phyloP scores from a whole-genome alignment of 1,284 basidiomycete species.

The Papiliotrema flavescens region DNA sequence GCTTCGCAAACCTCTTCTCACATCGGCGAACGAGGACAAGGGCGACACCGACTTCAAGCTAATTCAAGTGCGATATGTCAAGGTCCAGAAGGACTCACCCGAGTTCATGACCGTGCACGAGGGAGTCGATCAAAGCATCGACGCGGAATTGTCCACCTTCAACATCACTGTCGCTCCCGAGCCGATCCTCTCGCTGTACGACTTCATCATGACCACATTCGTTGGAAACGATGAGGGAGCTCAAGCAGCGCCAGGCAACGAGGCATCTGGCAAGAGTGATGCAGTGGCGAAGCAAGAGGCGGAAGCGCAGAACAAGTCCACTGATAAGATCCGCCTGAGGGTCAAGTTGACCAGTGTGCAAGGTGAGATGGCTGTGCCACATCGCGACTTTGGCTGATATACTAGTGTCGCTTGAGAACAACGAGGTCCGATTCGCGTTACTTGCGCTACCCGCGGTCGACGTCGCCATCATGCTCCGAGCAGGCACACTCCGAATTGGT shows the following conservation, averaged over 20 bases:
- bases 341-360: constrained; percentile 85
- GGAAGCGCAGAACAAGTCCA: constrained; percentile 13
- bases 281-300: constrained; percentile 9
- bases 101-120: constrained; percentile 81
- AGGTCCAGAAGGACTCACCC: constrained; percentile 79
- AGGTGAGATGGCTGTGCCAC: constrained; percentile 53
- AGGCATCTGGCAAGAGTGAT: constrained; percentile 4
- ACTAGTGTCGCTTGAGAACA: constrained; percentile 79
- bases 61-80: constrained; percentile 75
- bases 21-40: constrained; percentile 59
- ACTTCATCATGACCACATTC: constrained; percentile 98
- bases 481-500: constrained; percentile 72
- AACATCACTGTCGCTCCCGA: constrained; percentile 86
- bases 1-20: constrained; percentile 67
- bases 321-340: constrained; percentile 72
- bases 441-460: constrained; percentile 88
- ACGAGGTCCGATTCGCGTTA: constrained; percentile 70
- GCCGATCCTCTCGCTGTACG: constrained; percentile 86
- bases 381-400: not conserved
- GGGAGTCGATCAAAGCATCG: constrained; percentile 82
- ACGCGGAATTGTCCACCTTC: constrained; percentile 88
- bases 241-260: constrained; percentile 25
- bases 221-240: constrained; percentile 56
- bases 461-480: constrained; percentile 72
- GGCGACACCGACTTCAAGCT: constrained; percentile 59